phyloP scores from a whole-genome alignment of 2,329 filamentous ascomycete genomes.

The Ophioceras dolichostomum region DNA sequence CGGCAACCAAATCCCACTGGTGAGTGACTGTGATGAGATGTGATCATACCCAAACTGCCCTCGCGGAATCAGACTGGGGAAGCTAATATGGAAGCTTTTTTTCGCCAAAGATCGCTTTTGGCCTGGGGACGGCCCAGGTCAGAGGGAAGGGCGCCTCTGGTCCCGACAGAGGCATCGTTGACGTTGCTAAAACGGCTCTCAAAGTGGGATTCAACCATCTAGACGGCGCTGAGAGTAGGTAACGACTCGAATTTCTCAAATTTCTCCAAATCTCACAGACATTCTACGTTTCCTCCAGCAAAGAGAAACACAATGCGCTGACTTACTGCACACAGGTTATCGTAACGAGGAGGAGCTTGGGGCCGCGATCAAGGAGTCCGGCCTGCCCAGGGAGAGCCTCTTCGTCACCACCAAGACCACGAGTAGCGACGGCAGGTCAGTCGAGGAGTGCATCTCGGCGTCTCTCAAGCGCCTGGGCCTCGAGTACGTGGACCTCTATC shows the following conservation, averaged over 20 bases:
- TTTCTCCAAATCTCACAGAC: too few relatives aligned
- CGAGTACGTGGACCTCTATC: constrained; percentile 62
- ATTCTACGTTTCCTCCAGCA: too few relatives aligned
- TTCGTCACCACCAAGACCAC: constrained; percentile 52
- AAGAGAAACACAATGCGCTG: too few relatives aligned
- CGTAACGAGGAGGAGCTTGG: constrained; percentile 60
- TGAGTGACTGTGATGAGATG: constrained; percentile 18
- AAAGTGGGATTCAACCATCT: constrained; percentile 59
- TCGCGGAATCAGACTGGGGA: too few relatives aligned
- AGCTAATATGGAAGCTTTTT: too few relatives aligned
- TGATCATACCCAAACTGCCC: too few relatives aligned
- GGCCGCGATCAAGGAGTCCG: constrained; percentile 53
- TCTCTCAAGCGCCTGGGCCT: constrained; percentile 54
- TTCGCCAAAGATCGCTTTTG: constrained; percentile 56
- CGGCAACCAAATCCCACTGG: constrained; percentile 60
- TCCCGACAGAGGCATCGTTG: constrained; percentile 40
- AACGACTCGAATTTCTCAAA: too few relatives aligned
- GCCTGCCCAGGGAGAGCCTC: constrained; percentile 53
- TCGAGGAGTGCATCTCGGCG: constrained; percentile 38
- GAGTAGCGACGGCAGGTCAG: constrained; percentile 13
- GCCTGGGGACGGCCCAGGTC: constrained; percentile 52
- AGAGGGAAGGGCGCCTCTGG: constrained; percentile 33
- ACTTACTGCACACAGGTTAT: too few relatives aligned
- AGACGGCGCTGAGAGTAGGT: constrained; percentile 58
- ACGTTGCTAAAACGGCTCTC: constrained; percentile 47